phyloP scores from a whole-genome alignment of 2,329 filamentous ascomycete species.

The Scytalidium sp. region DNA sequence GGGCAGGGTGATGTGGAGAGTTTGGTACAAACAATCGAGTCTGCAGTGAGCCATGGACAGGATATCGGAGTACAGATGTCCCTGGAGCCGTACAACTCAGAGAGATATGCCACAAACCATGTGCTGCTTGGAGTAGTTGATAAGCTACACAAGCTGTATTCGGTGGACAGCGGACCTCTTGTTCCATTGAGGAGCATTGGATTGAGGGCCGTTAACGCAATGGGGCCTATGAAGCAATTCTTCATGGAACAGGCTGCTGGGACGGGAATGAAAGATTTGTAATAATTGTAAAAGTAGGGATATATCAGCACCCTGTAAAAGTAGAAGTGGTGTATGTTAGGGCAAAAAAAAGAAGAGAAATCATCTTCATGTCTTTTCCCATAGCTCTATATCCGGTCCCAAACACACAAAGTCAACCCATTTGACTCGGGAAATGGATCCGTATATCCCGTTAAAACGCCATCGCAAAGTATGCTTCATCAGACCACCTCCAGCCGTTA shows the following conservation, averaged over 20 bases:
- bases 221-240: slow-evolving; percentile 76
- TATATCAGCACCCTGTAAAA: slow-evolving; percentile 1
- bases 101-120: slow-evolving; percentile 81
- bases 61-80: slow-evolving; percentile 79
- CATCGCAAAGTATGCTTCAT: not conserved
- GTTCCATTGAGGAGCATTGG: slow-evolving; percentile 78
- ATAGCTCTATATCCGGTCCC: not conserved
- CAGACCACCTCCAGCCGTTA: not conserved
- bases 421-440: not conserved
- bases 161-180: slow-evolving; percentile 73
- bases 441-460: not conserved
- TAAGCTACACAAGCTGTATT: slow-evolving; percentile 90
- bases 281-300: slow-evolving; percentile 1
- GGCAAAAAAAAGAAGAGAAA: not conserved
- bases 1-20: slow-evolving; percentile 86
- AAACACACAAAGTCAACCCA: not conserved
- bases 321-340: too few species aligned
- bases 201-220: slow-evolving; percentile 68
- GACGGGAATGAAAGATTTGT: slow-evolving; percentile 45
- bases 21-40: slow-evolving; percentile 70
- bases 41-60: slow-evolving; percentile 77
- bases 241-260: slow-evolving; percentile 75
- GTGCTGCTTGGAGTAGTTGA: slow-evolving; percentile 77
- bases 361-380: not conserved
- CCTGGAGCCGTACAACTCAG: slow-evolving; percentile 76